Base-by-base conservation (phyloP, 73 alveolate genomes). In the Durusdinium trenchii region DNA sequence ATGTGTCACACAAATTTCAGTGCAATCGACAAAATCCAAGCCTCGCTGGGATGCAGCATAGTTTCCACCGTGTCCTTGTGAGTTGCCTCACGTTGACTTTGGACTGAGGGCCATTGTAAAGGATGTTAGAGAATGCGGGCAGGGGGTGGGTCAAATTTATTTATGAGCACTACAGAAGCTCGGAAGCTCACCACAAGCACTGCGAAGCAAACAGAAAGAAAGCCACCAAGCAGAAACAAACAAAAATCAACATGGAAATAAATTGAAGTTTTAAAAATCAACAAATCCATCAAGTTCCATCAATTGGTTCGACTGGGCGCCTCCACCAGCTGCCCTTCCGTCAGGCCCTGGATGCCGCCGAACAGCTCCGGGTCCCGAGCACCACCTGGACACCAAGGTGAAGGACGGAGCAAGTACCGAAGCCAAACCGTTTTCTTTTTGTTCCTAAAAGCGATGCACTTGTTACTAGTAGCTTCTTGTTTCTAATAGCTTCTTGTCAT, bases 251-350 rank as follows among this genome's bases (percentile, higher is more conserved):
- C 64, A 54, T 54, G n/a, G 43, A 67, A 67, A 32, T 32, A 12
- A 42, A n/a, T 67, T 67, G 43, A 32, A 3, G 51, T 0, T 67
- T 67, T 20, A 14, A 14, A 20, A 76, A 16, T 3, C 87, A 38
- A 40, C 87, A 76, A 6, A 78, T n/a, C 16, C 52, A 78, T 23
- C 87, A 12, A 38, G 43, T 16, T 30, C 14, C 50, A 28, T 48
- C 32, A 9, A 20, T 20, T 20, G 64, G 28, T 3, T 23, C 14
- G 50, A 23, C 28, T 28, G 71, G 62, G 23, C 26, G 86, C 97
- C 99, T 93, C 99, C 99, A 93, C 99, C 62, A 93, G 99, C 61
- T 93, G 89, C 28, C 99, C 99, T 45, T 93, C 99, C 28, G 81
- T 75, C 51, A 93, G 16, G 75, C 75, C 99, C 50, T 93, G 83